A percentile compares a stretch with the other conserved stretches of the same genome.
Conservation (phyloP, 2,329 filamentous ascomycete genomes). For the Phialocephala sp. region DNA sequence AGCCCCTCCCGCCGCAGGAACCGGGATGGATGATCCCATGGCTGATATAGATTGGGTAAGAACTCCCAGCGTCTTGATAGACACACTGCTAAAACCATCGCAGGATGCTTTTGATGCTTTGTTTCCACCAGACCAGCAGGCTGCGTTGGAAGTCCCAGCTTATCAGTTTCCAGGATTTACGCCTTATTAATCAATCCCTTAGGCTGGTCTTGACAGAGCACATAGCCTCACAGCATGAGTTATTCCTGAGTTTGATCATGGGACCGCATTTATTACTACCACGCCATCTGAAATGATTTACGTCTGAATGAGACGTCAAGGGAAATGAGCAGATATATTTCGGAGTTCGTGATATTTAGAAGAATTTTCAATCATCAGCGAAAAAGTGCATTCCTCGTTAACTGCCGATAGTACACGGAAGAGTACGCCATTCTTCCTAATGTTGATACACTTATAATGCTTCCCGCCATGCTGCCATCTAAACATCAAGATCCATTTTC, state of each 20-base stretch:
- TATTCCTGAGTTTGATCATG: neutral
- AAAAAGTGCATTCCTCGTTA: slow-evolving; percentile 21
- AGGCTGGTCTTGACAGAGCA: neutral
- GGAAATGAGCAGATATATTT: neutral
- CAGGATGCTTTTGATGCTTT: slow-evolving; percentile 42
- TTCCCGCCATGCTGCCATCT: slow-evolving; percentile 30
- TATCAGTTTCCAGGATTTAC: slow-evolving; percentile 15
- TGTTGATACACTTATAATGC: slow-evolving; percentile 30
- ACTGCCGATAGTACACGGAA: slow-evolving; percentile 28
- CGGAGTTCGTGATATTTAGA: neutral
- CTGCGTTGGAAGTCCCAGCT: slow-evolving; percentile 19
- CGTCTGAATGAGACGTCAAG: neutral
- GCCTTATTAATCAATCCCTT: neutral
- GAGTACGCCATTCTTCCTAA: slow-evolving; percentile 27
- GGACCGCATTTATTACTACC: neutral
- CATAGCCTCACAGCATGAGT: neutral
- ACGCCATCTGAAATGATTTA: neutral
- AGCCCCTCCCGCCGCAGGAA: neutral
- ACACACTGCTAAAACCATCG: neutral
- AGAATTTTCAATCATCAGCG: neutral
- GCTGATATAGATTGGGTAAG: slow-evolving; percentile 70
- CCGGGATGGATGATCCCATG: slow-evolving; percentile 44
- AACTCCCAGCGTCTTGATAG: slow-evolving; percentile 1
- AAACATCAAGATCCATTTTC: slow-evolving; percentile 72
- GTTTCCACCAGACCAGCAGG: slow-evolving; percentile 38